Conservation (phyloP, 805 yeast genomes). For the Priceomyces medius region DNA sequence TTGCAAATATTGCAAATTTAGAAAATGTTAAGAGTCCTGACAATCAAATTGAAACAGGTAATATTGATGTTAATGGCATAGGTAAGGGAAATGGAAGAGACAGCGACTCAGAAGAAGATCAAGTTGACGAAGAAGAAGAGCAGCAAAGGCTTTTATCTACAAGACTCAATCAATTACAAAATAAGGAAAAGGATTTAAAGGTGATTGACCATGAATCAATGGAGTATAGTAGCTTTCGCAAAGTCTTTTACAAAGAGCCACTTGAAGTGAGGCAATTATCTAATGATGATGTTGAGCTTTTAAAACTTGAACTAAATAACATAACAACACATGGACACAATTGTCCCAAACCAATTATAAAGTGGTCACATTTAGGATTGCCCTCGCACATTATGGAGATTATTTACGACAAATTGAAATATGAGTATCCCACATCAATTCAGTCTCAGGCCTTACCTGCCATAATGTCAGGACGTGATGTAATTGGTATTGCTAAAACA, state of each 20-base stretch:
- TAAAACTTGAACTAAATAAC: constrained; percentile 58
- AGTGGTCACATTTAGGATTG: constrained; percentile 83
- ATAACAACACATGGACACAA: constrained; percentile 60
- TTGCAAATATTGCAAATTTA: constrained; percentile 1
- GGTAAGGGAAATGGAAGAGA: neutral
- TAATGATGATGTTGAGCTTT: constrained; percentile 53
- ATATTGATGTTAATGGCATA: neutral
- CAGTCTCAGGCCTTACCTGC: constrained; percentile 91
- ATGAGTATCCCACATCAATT: constrained; percentile 73
- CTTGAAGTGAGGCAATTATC: constrained; percentile 49
- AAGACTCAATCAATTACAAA: constrained; percentile 41
- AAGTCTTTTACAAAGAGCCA: constrained; percentile 62
- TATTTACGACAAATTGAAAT: constrained; percentile 50
- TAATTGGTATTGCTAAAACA: constrained; percentile 92
- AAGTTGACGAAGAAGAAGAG: constrained; percentile 34
- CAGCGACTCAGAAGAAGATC: constrained; percentile 18
- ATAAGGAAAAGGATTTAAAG: constrained; percentile 52
- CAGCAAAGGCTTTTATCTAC: constrained; percentile 34
- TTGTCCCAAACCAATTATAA: constrained; percentile 63
- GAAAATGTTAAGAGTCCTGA: neutral
- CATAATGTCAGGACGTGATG: constrained; percentile 84
- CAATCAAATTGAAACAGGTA: neutral
- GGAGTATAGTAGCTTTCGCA: constrained; percentile 54
- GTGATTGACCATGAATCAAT: constrained; percentile 45
- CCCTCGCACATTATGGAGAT: constrained; percentile 56